phyloP scores from a whole-genome alignment of 257 asterid genomes.

The Penstemon newberryi region DNA sequence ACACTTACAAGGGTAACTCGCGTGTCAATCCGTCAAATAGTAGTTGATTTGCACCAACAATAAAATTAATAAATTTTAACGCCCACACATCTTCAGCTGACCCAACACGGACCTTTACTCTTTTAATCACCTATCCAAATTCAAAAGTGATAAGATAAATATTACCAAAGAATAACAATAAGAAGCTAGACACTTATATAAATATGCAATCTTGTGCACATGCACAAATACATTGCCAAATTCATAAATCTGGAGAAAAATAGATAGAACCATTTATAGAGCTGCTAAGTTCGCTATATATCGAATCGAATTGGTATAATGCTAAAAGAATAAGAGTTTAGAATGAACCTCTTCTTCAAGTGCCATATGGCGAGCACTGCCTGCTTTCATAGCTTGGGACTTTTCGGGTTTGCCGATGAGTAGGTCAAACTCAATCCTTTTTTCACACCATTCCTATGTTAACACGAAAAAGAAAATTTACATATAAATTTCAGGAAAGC shows the following conservation, averaged over 20 bases:
- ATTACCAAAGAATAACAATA: constrained; percentile 15
- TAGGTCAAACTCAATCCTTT: constrained; percentile 67
- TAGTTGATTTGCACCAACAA: constrained; percentile 71
- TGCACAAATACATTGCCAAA: background rate
- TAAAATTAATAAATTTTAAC: constrained; percentile 64
- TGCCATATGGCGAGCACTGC: constrained; percentile 72
- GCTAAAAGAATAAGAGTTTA: background rate
- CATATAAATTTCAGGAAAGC: background rate
- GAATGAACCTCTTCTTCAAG: constrained; percentile 79
- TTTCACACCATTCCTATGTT: constrained; percentile 94
- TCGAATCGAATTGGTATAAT: background rate
- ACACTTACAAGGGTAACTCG: constrained; percentile 84
- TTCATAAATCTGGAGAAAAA: background rate
- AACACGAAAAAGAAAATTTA: background rate
- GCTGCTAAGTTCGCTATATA: too few species aligned
- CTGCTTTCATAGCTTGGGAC: constrained; percentile 84
- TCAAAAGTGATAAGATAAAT: constrained; percentile 26
- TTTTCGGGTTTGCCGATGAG: constrained; percentile 51
- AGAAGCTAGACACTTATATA: background rate
- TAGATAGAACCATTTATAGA: background rate
- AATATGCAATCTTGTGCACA: background rate
- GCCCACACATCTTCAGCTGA: constrained; percentile 84
- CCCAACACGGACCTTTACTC: constrained; percentile 50
- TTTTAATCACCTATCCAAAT: constrained; percentile 62
- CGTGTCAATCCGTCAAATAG: constrained; percentile 84